phyloP scores from a whole-genome alignment of 768 basidiomycete species.

The Calocera viscosa region DNA sequence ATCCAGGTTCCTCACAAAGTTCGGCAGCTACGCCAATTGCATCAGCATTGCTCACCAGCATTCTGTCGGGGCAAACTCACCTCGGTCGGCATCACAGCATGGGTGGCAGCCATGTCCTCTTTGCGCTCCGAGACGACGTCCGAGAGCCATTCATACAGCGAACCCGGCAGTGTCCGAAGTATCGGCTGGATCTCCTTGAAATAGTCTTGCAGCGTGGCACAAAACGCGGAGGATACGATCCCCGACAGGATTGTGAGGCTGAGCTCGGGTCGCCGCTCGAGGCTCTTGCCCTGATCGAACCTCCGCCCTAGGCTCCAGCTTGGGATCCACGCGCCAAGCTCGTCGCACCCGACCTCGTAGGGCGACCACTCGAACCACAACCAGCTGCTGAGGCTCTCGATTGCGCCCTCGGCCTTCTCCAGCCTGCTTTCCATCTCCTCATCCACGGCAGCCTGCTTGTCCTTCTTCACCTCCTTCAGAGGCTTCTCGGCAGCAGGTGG shows the following conservation, averaged over 20 bases:
- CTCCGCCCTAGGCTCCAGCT: slow-evolving; percentile 24
- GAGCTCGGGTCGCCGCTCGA: slow-evolving; percentile 24
- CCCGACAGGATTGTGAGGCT: slow-evolving; percentile 24
- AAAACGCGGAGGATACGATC: slow-evolving; percentile 5
- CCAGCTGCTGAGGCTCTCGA: slow-evolving; percentile 17
- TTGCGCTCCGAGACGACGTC: slow-evolving; percentile 20
- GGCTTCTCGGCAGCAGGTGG: slow-evolving; percentile 11
- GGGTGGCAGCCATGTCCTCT: slow-evolving; percentile 20
- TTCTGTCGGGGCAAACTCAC: too few relatives aligned
- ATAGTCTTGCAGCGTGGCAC: slow-evolving; percentile 21
- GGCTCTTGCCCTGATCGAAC: slow-evolving; percentile 21
- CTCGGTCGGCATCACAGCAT: slow-evolving; percentile 24
- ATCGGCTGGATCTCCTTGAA: slow-evolving; percentile 24
- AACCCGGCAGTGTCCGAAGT: slow-evolving; percentile 17
- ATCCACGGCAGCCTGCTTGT: slow-evolving; percentile 16
- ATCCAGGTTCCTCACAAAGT: slow-evolving; percentile 23
- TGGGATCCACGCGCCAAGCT: slow-evolving; percentile 25
- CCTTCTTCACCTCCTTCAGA: neutral
- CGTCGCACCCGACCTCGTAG: slow-evolving; percentile 22
- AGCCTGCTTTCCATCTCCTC: slow-evolving; percentile 10
- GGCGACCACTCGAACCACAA: slow-evolving; percentile 27
- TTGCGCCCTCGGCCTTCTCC: slow-evolving; percentile 13
- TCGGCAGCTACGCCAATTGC: slow-evolving; percentile 19
- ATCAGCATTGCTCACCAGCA: neutral
- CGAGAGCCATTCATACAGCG: slow-evolving; percentile 10